Percentiles rank a stretch among this genome's conserved stretches.
Conservation (phyloP, 2,329 filamentous ascomycete genomes). For the Trichoderma hamatum region DNA sequence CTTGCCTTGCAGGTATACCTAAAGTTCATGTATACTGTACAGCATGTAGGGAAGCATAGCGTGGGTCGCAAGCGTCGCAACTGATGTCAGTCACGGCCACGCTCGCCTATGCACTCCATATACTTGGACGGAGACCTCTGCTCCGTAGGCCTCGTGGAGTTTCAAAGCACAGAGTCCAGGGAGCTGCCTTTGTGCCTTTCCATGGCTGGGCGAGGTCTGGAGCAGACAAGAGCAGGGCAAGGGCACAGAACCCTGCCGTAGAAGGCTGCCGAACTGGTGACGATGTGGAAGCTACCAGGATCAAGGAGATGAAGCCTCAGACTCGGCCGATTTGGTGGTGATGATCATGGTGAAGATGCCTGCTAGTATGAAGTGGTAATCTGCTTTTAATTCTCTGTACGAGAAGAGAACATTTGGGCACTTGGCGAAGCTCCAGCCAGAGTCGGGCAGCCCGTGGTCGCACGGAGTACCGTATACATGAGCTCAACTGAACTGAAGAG, state of each 20-base stretch:
- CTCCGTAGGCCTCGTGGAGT: background rate
- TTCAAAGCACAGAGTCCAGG: background rate
- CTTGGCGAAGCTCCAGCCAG: background rate
- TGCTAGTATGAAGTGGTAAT: background rate
- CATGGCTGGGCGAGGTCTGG: background rate
- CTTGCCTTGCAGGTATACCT: background rate
- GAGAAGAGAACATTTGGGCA: background rate
- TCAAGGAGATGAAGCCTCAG: conserved; percentile 11
- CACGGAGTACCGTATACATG: conserved; percentile 4
- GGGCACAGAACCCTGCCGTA: background rate
- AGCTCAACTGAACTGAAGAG: background rate
- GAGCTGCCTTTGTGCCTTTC: background rate
- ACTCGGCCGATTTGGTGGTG: background rate
- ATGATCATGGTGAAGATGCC: conserved; percentile 5
- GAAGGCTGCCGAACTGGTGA: conserved; percentile 12
- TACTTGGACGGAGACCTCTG: background rate
- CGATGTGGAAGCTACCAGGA: conserved; percentile 14
- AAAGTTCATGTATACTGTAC: background rate
- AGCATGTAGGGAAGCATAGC: conserved; percentile 1
- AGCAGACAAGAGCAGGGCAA: background rate
- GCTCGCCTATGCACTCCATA: conserved; percentile 8
- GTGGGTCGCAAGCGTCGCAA: background rate
- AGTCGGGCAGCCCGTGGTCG: background rate
- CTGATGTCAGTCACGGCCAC: background rate
- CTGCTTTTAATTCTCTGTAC: background rate